A percentile compares a stretch with the other conserved stretches of the same genome.
phyloP scores from a whole-genome alignment of 805 yeast species.

The Kazachstania bromeliacearum region DNA sequence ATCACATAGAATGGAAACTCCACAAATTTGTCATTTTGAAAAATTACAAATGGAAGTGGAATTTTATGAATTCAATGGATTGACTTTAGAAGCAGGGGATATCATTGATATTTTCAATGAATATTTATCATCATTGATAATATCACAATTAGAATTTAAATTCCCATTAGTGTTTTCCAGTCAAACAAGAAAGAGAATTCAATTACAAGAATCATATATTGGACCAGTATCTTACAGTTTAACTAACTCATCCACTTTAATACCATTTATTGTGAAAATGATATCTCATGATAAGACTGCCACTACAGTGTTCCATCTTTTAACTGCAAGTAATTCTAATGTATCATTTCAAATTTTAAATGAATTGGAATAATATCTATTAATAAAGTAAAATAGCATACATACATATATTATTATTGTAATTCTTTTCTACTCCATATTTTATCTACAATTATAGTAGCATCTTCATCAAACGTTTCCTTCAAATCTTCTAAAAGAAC shows the following conservation, averaged over 20 bases:
- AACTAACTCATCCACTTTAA: slow-evolving; percentile 15
- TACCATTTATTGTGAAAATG: slow-evolving; percentile 16
- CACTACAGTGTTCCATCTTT: slow-evolving; percentile 17
- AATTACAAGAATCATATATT: slow-evolving; percentile 14
- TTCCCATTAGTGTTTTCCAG: slow-evolving; percentile 29
- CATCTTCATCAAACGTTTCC: slow-evolving; percentile 30
- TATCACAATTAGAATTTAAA: slow-evolving; percentile 29
- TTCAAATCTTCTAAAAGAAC: slow-evolving; percentile 19
- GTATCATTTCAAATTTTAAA: too few relatives aligned
- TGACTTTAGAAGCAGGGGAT: background rate
- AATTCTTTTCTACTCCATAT: slow-evolving; percentile 20
- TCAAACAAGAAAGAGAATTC: slow-evolving; percentile 15
- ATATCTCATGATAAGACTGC: slow-evolving; percentile 16
- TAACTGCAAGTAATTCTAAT: too few relatives aligned
- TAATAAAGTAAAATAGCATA: too few relatives aligned
- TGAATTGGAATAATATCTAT: background rate
- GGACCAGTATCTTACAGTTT: slow-evolving; percentile 24
- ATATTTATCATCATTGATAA: slow-evolving; percentile 20
- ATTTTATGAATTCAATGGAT: slow-evolving; percentile 1
- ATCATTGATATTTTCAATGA: slow-evolving; percentile 18
- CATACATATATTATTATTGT: background rate
- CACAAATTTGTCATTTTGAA: slow-evolving; percentile 4
- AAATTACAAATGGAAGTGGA: slow-evolving; percentile 1
- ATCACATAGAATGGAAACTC: background rate
- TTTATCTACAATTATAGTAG: slow-evolving; percentile 18